Conservation (phyloP, 768 basidiomycete genomes). For the Pleurotus salmoneostramineus region DNA sequence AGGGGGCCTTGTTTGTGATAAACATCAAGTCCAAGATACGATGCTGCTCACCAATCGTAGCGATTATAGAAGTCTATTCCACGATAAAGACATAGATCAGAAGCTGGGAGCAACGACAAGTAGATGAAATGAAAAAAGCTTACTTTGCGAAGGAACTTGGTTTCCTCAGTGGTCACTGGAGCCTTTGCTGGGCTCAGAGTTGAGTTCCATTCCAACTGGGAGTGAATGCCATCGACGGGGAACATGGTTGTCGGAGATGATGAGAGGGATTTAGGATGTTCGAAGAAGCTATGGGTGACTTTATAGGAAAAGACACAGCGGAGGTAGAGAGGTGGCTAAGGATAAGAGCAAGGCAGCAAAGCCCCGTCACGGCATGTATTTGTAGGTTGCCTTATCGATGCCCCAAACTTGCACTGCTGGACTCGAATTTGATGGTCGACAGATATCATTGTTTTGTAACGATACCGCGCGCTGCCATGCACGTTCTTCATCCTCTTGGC, state of each 20-base stretch:
- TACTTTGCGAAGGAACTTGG: conserved; percentile 91
- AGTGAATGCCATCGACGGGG: conserved; percentile 57
- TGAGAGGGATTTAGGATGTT: not conserved
- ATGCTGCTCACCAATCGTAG: conserved; percentile 79
- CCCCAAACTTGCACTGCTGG: not conserved
- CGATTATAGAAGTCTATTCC: conserved; percentile 92
- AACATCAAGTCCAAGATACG: conserved; percentile 6
- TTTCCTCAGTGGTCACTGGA: conserved; percentile 68
- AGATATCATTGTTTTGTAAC: not conserved
- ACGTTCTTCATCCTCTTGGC: conserved; percentile 2
- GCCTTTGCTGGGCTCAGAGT: conserved; percentile 71
- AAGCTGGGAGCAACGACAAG: not conserved
- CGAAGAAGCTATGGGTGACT: not conserved
- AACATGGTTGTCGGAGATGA: conserved; percentile 34
- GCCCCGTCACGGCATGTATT: conserved; percentile 3
- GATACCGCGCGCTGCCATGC: not conserved
- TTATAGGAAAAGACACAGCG: conserved; percentile 6
- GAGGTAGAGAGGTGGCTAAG: conserved; percentile 9
- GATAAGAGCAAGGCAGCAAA: conserved; percentile 1
- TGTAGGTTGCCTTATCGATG: conserved; percentile 9
- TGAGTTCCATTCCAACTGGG: conserved; percentile 93
- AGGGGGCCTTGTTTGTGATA: conserved; percentile 7
- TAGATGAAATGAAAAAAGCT: conserved; percentile 15
- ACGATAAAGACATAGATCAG: conserved; percentile 7
- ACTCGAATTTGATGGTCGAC: conserved; percentile 2